Evolutionary conservation across 192 early-diverging fungal genomes (phyloP), one percentile per base, ranked within the genome.

Genomic region (Gigaspora rosea): DNA sequence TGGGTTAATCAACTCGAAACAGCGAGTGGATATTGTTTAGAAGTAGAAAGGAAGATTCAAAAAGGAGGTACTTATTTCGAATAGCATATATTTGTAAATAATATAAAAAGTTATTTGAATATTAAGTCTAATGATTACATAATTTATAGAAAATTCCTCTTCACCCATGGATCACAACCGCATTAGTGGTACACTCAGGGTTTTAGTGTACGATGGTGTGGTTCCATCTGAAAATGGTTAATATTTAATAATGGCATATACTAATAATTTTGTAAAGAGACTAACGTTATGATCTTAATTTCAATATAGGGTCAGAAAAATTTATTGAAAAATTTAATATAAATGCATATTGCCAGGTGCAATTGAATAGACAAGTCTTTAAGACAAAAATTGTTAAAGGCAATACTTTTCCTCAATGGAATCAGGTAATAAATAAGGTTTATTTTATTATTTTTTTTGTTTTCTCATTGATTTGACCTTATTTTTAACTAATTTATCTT

Each of bases 1-100:
- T 75, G 73, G 73, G 57, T 75, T 46, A 75, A 75, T 52, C 58
- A 75, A 51, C 58, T 75, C 16, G 73, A 75, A 50, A 75, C 62
- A 16, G 73, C 73, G 13, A 62, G 46, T 62, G 73, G 61, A 18
- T 75, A 75, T 49, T 75, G 62, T 65, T 22, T 57, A n/a, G 11
- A 2, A 8, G 32, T 73, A 9, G 71, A 57, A 46, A 54, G 33
- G 3, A 54, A 46, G 41, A 73, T 57, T 56, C 71, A 58, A 73
- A 58, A 35, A 41, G 58, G 46, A 49, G 62, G 58, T 27, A 75
- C 16, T 35, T 33, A 6, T n/a, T 48, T 74, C 4, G 13, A 11
- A 47, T 48, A 16, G 7, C 52, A 27, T 57, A 35, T 52, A 13
- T 1, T 46, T 57, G 15, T 11, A 12, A 46, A n/a, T 71, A 33